These are phyloP conservation scores for Geotrichum cucujoidarum DNA, from an alignment of 1,139 yeast genomes.

Conservation along the genomic window DNA sequence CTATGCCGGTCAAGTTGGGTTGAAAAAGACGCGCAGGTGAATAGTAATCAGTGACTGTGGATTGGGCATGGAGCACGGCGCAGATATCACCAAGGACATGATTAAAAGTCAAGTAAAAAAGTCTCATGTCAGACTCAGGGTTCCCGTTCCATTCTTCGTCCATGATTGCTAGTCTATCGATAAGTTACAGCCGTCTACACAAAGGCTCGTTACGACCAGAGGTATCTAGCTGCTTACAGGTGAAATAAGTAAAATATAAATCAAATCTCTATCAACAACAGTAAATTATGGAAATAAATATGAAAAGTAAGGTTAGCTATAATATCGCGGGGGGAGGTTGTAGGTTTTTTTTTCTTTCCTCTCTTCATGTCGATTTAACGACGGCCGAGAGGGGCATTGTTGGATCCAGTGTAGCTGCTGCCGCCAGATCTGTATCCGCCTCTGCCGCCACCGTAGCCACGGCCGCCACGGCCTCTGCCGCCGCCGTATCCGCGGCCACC, in stretches of 20 bases:
- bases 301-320: no score
- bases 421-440: constrained; percentile 49
- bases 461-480: constrained; percentile 58
- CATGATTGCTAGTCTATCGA: no score
- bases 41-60: no score
- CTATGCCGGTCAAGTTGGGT: no score
- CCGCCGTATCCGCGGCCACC: constrained; percentile 50
- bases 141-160: no score
- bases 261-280: neutral
- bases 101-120: no score
- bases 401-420: constrained; percentile 34
- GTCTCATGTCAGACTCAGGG: no score
- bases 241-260: neutral
- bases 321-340: no score
- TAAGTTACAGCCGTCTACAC: no score
- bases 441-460: constrained; percentile 46
- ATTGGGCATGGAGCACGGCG: no score
- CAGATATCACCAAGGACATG: no score
- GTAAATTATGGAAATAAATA: neutral
- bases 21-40: no score
- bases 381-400: constrained; percentile 18
- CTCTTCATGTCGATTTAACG: constrained; percentile 4
- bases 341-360: neutral
- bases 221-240: neutral
- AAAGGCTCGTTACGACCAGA: neutral